A percentile compares a stretch with the other conserved stretches of the same genome.
These are phyloP conservation scores for Fistulifera pelliculosa DNA, from an alignment of 108 stramenopile genomes.

Conservation along the genomic window DNA sequence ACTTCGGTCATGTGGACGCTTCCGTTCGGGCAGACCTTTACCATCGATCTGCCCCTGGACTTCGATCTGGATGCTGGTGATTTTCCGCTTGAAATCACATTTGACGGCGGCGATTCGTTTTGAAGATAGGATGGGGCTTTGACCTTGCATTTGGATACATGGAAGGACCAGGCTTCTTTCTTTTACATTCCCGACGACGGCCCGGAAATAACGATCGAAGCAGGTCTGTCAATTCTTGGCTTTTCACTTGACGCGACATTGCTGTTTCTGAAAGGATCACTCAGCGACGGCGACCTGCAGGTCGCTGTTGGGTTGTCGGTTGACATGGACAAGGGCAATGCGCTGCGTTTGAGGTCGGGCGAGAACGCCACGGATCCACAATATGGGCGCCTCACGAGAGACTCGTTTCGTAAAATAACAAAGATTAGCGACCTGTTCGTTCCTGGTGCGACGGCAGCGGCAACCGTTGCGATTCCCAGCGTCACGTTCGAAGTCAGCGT, in stretches of 20 bases:
- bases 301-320: constrained; percentile 25
- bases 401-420: constrained; percentile 8
- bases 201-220: constrained; percentile 14
- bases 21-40: constrained; percentile 20
- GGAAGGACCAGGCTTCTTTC: constrained; percentile 19
- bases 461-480: not conserved
- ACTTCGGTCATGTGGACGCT: constrained; percentile 24
- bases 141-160: constrained; percentile 21
- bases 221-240: constrained; percentile 6
- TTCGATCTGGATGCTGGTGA: constrained; percentile 15
- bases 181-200: constrained; percentile 16
- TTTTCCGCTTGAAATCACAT: constrained; percentile 12
- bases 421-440: constrained; percentile 15
- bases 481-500: not conserved
- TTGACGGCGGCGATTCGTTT: constrained; percentile 2
- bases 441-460: constrained; percentile 13
- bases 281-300: constrained; percentile 5
- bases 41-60: constrained; percentile 5
- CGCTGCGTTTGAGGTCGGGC: constrained; percentile 10
- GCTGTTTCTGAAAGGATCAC: constrained; percentile 15
- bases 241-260: constrained; percentile 2
- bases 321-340: constrained; percentile 24
- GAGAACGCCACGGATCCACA: constrained; percentile 4
- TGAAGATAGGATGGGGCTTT: constrained; percentile 13
- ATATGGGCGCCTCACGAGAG: constrained; percentile 17